These are phyloP conservation scores for Triticum aestivum DNA, from an alignment of 176 grass and related monocot genomes.

Conservation along the genomic window IWGSC_CS_RefSeq_v2.1 NC_057809.1:497732801-497733300, in stretches of 20 bases:
- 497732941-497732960: conserved; percentile 3
- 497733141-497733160: neutral
- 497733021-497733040: conserved; percentile 7
- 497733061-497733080: conserved; percentile 7
- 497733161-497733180: neutral
- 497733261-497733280: neutral
- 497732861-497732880: neutral
- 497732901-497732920: conserved; percentile 2
- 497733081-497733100: neutral
- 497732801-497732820: neutral
- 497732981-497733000: neutral
- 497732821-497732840: neutral
- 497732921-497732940: neutral
- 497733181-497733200: neutral
- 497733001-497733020: neutral
- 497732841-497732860: neutral
- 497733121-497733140: neutral
- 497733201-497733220: neutral
- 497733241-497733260: conserved; percentile 12
- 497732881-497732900: neutral
- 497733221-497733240: neutral
- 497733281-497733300: neutral
- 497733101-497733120: neutral
- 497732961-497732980: conserved; percentile 11
- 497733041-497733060: neutral